Conservation (phyloP, 179 eudicot species). For the Dionaea muscipula region DNA sequence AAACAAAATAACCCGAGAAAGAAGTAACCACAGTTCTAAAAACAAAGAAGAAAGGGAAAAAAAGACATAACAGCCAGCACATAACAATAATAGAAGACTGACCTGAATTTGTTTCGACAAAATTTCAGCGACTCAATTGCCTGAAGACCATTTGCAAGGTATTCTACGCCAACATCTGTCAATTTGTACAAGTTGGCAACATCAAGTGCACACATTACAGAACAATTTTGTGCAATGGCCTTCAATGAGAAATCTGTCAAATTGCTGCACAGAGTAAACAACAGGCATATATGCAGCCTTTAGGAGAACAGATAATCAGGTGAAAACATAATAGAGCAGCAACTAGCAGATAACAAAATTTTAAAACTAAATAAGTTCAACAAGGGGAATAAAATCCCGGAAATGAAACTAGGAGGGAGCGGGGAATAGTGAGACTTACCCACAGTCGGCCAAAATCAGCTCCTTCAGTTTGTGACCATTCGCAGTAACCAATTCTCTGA, state of each 20-base stretch:
- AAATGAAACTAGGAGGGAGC: too few species aligned
- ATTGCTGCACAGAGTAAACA: constrained; percentile 40
- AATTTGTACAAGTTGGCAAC: constrained; percentile 41
- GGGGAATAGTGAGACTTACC: constrained; percentile 29
- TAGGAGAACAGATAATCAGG: too few species aligned
- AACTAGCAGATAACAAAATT: too few species aligned
- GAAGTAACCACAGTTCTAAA: background rate
- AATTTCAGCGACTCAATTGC: constrained; percentile 38
- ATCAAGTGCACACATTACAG: constrained; percentile 48
- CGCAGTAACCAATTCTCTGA: constrained; percentile 27
- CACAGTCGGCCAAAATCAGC: constrained; percentile 56
- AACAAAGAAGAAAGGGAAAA: background rate
- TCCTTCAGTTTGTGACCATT: constrained; percentile 61
- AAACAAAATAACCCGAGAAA: background rate
- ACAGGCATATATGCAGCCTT: too few species aligned
- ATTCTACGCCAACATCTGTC: constrained; percentile 57
- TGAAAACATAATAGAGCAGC: too few species aligned
- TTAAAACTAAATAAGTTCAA: too few species aligned
- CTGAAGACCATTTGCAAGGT: constrained; percentile 75
- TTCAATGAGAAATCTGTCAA: constrained; percentile 58
- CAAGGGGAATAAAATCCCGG: too few species aligned
- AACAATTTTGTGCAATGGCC: constrained; percentile 49
- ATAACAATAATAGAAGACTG: background rate
- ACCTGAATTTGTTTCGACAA: constrained; percentile 73
- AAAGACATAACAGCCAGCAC: background rate